Evolutionary conservation across 345 rosid species (phyloP), one percentile per base, ranked within the genome.

Genomic region (Trapa incisa): DNA sequence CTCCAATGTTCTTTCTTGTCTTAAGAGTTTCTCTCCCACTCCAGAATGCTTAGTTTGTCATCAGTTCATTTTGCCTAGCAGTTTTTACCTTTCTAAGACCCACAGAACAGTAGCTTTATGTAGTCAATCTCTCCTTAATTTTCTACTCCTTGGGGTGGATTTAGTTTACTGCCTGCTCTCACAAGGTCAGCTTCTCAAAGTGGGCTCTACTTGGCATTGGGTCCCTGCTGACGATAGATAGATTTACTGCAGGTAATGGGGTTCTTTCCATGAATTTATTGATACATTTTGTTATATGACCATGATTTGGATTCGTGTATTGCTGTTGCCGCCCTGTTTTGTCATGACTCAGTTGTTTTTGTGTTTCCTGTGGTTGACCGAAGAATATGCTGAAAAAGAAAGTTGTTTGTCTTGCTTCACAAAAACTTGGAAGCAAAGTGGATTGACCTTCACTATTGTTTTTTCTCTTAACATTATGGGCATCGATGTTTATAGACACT

Each of bases 1-100:
- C 29, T 79, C 87, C n/a, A n/a, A n/a, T n/a, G n/a, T 85, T 54
- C 62, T 68, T 62, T 37, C 61, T 63, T 64, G 73, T 66, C 70
- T 39, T 3, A 66, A 65, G n/a, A 16, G n/a, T n/a, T n/a, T n/a
- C n/a, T n/a, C n/a, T n/a, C n/a, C n/a, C n/a, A n/a, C n/a, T n/a
- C n/a, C n/a, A n/a, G n/a, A n/a, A n/a, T n/a, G n/a, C n/a, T n/a
- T n/a, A 53, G 45, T 54, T 54, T 37, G 42, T 67, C 70, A 54
- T 53, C 45, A 67, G 57, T 37, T 52, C 47, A 32, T 67, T 37
- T 7, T 41, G n/a, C 37, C 36, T 36, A 56, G 69, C 9, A 38
- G 39, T 37, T 42, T 67, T n/a, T n/a, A n/a, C n/a, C n/a, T n/a
- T n/a, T n/a, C 57, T 41, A 7, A 41, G 43, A 41, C 48, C 69